Base-by-base conservation (phyloP, 2,329 filamentous ascomycete species). In the Penicillium aurantiogriseum region DNA sequence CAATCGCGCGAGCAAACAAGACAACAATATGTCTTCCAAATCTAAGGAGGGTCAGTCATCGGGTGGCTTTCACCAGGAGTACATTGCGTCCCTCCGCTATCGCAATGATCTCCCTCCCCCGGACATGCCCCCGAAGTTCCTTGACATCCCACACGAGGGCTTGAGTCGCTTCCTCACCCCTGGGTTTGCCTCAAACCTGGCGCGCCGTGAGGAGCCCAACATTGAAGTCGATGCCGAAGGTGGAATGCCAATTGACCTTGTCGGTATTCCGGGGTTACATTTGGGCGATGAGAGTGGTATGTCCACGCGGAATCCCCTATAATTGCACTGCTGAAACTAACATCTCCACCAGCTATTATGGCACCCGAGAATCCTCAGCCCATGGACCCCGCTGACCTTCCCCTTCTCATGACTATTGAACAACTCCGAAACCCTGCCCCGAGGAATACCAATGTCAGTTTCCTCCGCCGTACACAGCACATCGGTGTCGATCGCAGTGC, bases 221-320 rank as follows among this genome's bases (percentile, higher is more conserved):
- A 94, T 99, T 60, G 94, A 99, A 77, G 92, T 92, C 31, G 94
- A 99, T 84, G 94, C 92, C 9, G 94, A 99, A 80, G 84, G 97
- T 67, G 94, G 94, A 57, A 97, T 99, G 94, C 92, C 92, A 58
- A 86, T 99, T 71, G 93, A 97, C 74, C 79, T 99, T 66, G 89
- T 97, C 57, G 94, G 94, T 69, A 91, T 97, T 79, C 93, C 93
- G 7, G 92, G 92, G 31, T 88, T 97, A 56, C 97, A 97, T 70
- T 88, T 97, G 69, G 93, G 92, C 57, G 92, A 97, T 74, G 93
- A 97, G 80, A 89, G 89, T 77, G 91, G 92, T 97, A 82, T 60
- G 80, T 72, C 35, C 44, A 40, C 10, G 19, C 45, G 44, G 29
- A 19, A 38, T 40, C 23, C 19, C 38, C 47, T 51, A 39, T 33